Conservation (phyloP, 768 basidiomycete genomes). For the Suillus fuscotomentosus region DNA sequence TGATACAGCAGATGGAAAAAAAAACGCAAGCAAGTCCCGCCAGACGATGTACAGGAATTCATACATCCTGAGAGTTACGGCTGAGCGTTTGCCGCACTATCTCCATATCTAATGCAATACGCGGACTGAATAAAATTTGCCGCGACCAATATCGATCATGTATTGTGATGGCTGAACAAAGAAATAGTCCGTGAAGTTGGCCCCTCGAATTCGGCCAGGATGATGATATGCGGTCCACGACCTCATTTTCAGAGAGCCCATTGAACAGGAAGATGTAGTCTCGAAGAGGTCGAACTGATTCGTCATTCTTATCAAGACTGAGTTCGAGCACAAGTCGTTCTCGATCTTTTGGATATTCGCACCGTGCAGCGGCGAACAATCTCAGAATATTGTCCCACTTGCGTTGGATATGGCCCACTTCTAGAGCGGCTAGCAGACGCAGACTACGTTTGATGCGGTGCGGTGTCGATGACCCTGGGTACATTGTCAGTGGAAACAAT, state of each 20-base stretch:
- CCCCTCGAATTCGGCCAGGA: neutral
- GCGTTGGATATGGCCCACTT: neutral
- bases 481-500: neutral
- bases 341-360: neutral
- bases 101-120: neutral
- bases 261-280: neutral
- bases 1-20: no score
- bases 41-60: neutral
- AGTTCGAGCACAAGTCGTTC: neutral
- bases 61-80: neutral
- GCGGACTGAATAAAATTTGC: neutral
- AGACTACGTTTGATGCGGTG: neutral
- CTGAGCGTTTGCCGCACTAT: neutral
- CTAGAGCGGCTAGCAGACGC: neutral
- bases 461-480: neutral
- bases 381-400: neutral
- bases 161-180: neutral
- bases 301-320: rapidly evolving
- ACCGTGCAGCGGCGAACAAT: neutral
- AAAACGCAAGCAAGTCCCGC: neutral
- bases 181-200: neutral
- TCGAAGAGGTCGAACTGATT: neutral
- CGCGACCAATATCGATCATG: neutral
- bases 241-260: neutral
- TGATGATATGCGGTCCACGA: neutral